Evolutionary conservation across 495 filamentous ascomycete genomes (phyloP), one percentile per base, ranked within the genome.

Genomic region (Penicillium nucicola): DNA sequence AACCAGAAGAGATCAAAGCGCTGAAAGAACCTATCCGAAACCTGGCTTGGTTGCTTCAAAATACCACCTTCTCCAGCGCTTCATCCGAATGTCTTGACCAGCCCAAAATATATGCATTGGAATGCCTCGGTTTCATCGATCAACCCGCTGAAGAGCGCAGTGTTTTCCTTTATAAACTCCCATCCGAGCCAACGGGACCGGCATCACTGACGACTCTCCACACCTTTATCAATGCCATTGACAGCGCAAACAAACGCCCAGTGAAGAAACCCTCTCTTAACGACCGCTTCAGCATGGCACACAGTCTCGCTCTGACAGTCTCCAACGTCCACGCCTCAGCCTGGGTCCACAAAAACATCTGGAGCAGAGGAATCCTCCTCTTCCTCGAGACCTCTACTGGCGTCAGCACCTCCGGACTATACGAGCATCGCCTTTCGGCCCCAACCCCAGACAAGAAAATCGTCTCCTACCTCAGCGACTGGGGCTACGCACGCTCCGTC

Each of bases 341-440:
- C 4, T 65, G 62, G 62, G 52, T 67, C 2, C 64, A 67, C 43
- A 67, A 67, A 39, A 62, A 63, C 30, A 60, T 67, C 32, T 57
- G 62, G 49, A 56, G 53, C 47, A 46, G 43, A 35, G 63, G 63
- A 20, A 60, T 67, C 37, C 35, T 65, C 6, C 48, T 67, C 20
- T 55, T 62, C 41, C 44, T 45, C 17, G 35, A 64, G 18, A 49
- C 42, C 3, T 30, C 28, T 22, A 19, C 52, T 0, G 46, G 52
- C 35, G 41, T 45, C 35, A 50, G 34, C 35, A 37, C 40, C 2
- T 38, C 33, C 2, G 43, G 39, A 0, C 46, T 47, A 12, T 34
- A 56, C 30, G 44, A 53, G 18, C 49, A 48, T 11, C 50, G 55
- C 0, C 19, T 46, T n/a, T 19, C 15, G 3, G 43, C 42, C 11